Evolutionary conservation across 148 eudicot genomes (phyloP), one percentile per base, ranked within the genome.

Genomic region (Amaranthus cruentus): DNA sequence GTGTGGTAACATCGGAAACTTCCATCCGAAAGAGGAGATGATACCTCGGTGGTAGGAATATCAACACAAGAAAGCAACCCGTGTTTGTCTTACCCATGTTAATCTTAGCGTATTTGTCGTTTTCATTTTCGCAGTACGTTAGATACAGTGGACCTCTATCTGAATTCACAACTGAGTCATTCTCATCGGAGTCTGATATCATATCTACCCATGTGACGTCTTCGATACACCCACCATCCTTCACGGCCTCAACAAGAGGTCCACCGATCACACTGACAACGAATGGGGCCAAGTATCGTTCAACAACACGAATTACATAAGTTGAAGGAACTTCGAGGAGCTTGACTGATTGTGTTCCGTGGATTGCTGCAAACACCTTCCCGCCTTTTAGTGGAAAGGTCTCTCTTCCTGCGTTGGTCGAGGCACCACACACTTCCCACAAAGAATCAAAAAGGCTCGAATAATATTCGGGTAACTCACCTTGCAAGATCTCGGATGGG

Each of bases 11-110:
- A 79, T 86, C 92, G 15, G 85, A 82, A 2, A 95, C 85, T 86
- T 95, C 99, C 90, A 95, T 84, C 70, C 88, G 90, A 50, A 95
- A 84, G 73, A 95, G 97, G 47, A 95, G 90, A 87, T 95, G 98
- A 74, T 83, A 95, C 63, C 87, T 83, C 65, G 97, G 99, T 44
- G 99, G 99, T 58, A 95, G 87, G 78, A 95, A 95, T 76, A 95
- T 84, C 88, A 95, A 77, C 72, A 95, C 84, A 48, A 81, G 87
- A 70, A 91, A 86, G 71, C 75, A 81, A 62, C 99, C 99, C 85
- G 87, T 82, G 79, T 75, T 85, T 72, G 82, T 88, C 75, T 83
- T 88, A 62, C 77, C 80, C 4, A 83, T 67, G 43, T 78, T 84
- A 2, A 58, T 65, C 51, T 57, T 73, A 64, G 75, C 58, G 9